A percentile compares a stretch with the other conserved stretches of the same genome.
phyloP scores from a whole-genome alignment of 192 early-diverging fungal species.

The Rhizophagus prolifer region DNA sequence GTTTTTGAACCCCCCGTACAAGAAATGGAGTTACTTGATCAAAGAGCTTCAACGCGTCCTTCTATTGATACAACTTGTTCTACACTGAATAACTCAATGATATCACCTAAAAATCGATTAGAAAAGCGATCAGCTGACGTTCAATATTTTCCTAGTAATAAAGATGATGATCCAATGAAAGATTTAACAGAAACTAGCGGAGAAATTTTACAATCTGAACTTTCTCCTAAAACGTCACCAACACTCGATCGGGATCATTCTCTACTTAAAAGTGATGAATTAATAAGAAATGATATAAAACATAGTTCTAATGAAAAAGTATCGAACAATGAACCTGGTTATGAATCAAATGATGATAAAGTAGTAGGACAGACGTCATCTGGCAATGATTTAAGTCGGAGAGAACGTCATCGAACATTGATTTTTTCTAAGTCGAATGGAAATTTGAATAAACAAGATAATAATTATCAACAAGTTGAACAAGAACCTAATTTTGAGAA shows the following conservation, averaged over 20 bases:
- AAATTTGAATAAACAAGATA: not conserved
- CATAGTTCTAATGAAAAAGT: not conserved
- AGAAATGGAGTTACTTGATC: too few species aligned
- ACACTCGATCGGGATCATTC: not conserved
- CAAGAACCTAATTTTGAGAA: too few species aligned
- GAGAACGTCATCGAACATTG: not conserved
- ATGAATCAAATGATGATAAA: not conserved
- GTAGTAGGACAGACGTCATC: not conserved
- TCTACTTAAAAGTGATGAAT: not conserved
- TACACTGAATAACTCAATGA: too few species aligned
- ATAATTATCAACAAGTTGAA: not conserved
- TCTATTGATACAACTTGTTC: too few species aligned
- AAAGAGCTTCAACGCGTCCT: too few species aligned
- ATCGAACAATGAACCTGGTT: not conserved
- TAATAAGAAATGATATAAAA: not conserved
- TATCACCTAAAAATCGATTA: not conserved
- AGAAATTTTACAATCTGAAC: too few species aligned
- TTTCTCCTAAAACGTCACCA: not conserved
- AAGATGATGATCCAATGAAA: not conserved
- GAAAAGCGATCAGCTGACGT: not conserved
- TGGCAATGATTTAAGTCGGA: not conserved
- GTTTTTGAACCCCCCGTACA: too few species aligned
- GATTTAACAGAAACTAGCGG: not conserved
- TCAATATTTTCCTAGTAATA: not conserved
- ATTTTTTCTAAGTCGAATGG: not conserved